Conservation (phyloP, 2,329 filamentous ascomycete genomes). For the Diaporthe sp. region DNA sequence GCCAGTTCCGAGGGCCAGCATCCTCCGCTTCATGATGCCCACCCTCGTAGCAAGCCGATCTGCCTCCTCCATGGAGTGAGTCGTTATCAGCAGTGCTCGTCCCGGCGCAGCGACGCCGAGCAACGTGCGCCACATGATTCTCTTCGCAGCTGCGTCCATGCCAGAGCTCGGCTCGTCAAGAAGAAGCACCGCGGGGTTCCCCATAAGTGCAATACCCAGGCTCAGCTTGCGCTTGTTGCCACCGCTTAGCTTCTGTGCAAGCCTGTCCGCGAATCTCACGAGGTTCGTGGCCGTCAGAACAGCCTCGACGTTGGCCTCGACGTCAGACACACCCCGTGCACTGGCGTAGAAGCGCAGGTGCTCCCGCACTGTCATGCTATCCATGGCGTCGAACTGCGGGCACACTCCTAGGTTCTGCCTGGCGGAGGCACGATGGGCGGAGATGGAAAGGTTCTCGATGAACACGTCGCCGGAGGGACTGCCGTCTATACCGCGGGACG, state of each 20-base stretch:
- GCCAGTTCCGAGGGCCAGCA: conserved; percentile 87
- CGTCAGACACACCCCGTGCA: conserved; percentile 81
- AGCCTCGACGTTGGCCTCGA: conserved; percentile 82
- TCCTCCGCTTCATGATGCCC: conserved; percentile 86
- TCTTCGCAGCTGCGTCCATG: conserved; percentile 90
- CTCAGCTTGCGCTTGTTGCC: conserved; percentile 96
- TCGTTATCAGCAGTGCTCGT: conserved; percentile 88
- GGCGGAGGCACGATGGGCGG: conserved; percentile 78
- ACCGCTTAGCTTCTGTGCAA: conserved; percentile 85
- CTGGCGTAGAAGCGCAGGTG: conserved; percentile 91
- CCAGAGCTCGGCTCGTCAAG: conserved; percentile 92
- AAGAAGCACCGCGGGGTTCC: conserved; percentile 87
- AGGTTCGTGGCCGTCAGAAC: conserved; percentile 88
- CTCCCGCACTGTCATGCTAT: conserved; percentile 90
- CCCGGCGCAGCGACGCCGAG: conserved; percentile 72
- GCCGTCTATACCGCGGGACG: conserved; percentile 62
- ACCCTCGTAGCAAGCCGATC: conserved; percentile 87
- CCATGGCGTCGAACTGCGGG: conserved; percentile 89
- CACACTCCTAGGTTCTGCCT: conserved; percentile 89
- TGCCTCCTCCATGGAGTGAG: conserved; percentile 96
- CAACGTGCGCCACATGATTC: conserved; percentile 93
- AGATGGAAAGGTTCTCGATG: conserved; percentile 83
- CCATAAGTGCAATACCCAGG: conserved; percentile 91
- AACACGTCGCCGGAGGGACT: conserved; percentile 75
- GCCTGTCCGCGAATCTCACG: conserved; percentile 76